Base-by-base conservation (phyloP, 345 rosid species). In the Brassica rapa region DNA sequence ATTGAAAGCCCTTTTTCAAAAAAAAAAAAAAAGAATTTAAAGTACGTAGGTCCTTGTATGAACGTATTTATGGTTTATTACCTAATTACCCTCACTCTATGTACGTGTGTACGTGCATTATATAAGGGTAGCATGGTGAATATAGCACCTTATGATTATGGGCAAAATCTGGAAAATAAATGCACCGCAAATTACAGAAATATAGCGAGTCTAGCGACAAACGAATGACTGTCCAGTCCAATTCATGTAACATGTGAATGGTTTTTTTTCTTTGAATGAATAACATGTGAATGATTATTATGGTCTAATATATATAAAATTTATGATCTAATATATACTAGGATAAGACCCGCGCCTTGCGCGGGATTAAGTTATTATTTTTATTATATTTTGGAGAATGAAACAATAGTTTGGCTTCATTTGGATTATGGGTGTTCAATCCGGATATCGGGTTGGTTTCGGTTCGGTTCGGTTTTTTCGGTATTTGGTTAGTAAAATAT, bases 101-200 rank as follows among this genome's bases (percentile, higher is more conserved):
- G 10, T 70, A 64, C 80, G 32, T 57, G 25, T 5, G 23, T 64
- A 57, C 19, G 46, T 70, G 51, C 0, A 7, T 7, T 33, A 21
- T 5, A 23, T 24, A 71, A 9, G 80, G 83, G 77, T 75, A 66
- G 15, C 19, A 69, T 11, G 11, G 76, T 68, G 24, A 80, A 74
- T 80, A 43, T 5, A 4, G 11, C 7, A 29, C 10, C 35, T 66
- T 41, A 65, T 8, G 32, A 16, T 70, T 57, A 56, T 70, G 72
- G 74, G 75, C 35, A 66, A 43, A 23, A 74, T 61, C 8, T 43
- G 73, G 43, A 66, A 71, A 66, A 71, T 80, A 33, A 80, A 80
- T 75, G 80, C 80, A 80, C 83, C 80, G 69, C 77, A 75, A 57
- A 10, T 70, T 75, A 75, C 49, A 68, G 78, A 51, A 73, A 60